A percentile compares a stretch with the other conserved stretches of the same genome.
Evolutionary conservation across 805 yeast genomes (phyloP).

Genomic region (Kodamaea sagamina): DNA sequence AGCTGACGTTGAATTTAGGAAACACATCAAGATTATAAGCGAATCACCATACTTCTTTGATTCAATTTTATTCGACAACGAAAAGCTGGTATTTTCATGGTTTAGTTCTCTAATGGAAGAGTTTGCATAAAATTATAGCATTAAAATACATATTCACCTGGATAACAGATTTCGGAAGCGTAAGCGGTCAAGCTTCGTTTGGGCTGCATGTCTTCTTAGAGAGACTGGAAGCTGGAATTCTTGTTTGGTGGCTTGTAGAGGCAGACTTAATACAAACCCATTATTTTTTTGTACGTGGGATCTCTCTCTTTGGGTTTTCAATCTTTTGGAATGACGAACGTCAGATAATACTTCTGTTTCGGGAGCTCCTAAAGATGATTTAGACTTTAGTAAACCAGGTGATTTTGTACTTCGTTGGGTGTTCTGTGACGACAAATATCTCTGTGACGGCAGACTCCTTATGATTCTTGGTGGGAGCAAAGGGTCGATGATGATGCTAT

Average conservation of each 20-base stretch:
- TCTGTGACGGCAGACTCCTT: constrained; percentile 7
- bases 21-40: constrained; percentile 5
- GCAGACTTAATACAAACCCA: not conserved
- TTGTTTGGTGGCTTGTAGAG: too few relatives aligned
- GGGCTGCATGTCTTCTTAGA: constrained; percentile 1
- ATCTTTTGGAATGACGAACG: too few relatives aligned
- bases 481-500: constrained; percentile 44
- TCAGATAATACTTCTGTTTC: not conserved
- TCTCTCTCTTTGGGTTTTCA: too few relatives aligned
- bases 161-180: not conserved
- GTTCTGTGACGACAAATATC: not conserved
- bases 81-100: not conserved
- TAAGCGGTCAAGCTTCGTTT: not conserved
- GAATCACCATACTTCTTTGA: constrained; percentile 5
- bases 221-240: constrained; percentile 3
- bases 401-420: not conserved
- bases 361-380: too few relatives aligned
- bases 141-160: not conserved
- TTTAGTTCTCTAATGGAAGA: constrained; percentile 5
- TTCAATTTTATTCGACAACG: not conserved
- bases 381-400: too few relatives aligned
- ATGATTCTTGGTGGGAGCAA: constrained; percentile 25
- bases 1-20: constrained; percentile 36
- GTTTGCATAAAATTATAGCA: not conserved
- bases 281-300: too few relatives aligned